Percentiles rank a stretch among this genome's conserved stretches.
Evolutionary conservation across 768 basidiomycete species (phyloP).

Genomic region (Mycena kentingensis): DNA sequence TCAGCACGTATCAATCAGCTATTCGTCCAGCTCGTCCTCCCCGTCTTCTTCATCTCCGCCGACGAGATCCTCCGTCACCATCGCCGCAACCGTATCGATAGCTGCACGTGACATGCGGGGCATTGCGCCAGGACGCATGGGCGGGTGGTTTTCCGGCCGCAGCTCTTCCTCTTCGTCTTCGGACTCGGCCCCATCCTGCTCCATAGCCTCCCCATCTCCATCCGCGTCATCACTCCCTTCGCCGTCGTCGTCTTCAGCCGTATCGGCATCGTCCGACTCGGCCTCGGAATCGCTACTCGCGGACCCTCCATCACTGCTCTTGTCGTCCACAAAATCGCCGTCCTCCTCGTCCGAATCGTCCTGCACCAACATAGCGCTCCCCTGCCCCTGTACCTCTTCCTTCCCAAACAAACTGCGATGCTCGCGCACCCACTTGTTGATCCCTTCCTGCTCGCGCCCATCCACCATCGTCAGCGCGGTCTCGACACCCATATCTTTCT

Average conservation of each 20-base stretch:
- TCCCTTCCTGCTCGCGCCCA: conserved; percentile 63
- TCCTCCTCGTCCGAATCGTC: conserved; percentile 53
- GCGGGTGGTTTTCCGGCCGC: conserved; percentile 58
- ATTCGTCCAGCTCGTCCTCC: conserved; percentile 55
- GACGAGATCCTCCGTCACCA: conserved; percentile 57
- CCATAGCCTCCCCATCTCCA: conserved; percentile 29
- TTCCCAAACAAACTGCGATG: conserved; percentile 61
- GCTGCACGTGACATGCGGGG: conserved; percentile 68
- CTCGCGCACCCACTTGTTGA: conserved; percentile 64
- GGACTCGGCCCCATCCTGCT: conserved; percentile 39
- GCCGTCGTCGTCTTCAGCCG: conserved; percentile 29
- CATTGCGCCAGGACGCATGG: conserved; percentile 67
- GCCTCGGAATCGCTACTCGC: conserved; percentile 34
- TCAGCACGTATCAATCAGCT: too few relatives aligned
- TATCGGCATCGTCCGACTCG: conserved; percentile 25
- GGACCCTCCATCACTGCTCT: conserved; percentile 38
- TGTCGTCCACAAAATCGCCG: conserved; percentile 41
- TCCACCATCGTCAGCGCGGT: conserved; percentile 75
- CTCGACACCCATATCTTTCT: conserved; percentile 53
- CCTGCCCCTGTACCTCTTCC: conserved; percentile 20
- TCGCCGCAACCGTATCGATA: conserved; percentile 64
- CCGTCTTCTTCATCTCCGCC: conserved; percentile 45
- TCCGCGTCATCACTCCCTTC: conserved; percentile 37
- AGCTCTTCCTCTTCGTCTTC: conserved; percentile 48
- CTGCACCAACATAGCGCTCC: conserved; percentile 33